A percentile compares a stretch with the other conserved stretches of the same genome.
Conservation (phyloP, 192 early-diverging fungal species). For the Coemansia sp. region DNA sequence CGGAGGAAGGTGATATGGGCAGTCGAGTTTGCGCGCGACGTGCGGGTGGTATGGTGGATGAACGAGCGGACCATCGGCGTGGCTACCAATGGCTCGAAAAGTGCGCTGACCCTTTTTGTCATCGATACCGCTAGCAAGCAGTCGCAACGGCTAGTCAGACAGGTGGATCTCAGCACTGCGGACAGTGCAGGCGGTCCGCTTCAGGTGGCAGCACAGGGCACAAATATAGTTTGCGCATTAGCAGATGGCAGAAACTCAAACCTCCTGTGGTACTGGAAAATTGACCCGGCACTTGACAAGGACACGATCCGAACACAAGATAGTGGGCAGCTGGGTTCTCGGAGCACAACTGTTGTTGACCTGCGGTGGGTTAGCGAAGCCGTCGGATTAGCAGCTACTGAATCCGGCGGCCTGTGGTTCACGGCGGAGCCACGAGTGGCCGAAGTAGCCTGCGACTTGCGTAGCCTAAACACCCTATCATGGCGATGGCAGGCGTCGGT, state of each 20-base stretch:
- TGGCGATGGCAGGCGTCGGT: conserved; percentile 45
- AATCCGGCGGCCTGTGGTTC: conserved; percentile 24
- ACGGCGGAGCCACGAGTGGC: background rate
- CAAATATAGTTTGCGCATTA: conserved; percentile 5
- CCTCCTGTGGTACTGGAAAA: conserved; percentile 18
- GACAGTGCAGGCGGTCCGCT: background rate
- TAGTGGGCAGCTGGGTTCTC: background rate
- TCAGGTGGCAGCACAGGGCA: conserved; percentile 6
- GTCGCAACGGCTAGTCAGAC: background rate
- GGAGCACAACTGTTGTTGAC: conserved; percentile 1
- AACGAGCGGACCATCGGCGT: conserved; percentile 8
- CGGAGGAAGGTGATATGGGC: background rate
- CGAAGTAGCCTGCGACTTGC: background rate
- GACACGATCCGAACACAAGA: background rate
- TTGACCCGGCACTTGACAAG: no score
- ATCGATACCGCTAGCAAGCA: conserved; percentile 1
- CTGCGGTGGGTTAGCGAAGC: conserved; percentile 17
- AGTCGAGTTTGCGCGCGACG: conserved; percentile 5
- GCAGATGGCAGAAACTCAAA: background rate
- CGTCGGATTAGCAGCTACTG: conserved; percentile 19
- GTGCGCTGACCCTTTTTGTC: conserved; percentile 10
- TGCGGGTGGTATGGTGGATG: conserved; percentile 32
- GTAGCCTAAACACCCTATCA: conserved; percentile 6
- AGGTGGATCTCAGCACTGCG: background rate
- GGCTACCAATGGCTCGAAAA: background rate